Evolutionary conservation across 2,329 filamentous ascomycete species (phyloP).

Genomic region (Microdochium nivale): DNA sequence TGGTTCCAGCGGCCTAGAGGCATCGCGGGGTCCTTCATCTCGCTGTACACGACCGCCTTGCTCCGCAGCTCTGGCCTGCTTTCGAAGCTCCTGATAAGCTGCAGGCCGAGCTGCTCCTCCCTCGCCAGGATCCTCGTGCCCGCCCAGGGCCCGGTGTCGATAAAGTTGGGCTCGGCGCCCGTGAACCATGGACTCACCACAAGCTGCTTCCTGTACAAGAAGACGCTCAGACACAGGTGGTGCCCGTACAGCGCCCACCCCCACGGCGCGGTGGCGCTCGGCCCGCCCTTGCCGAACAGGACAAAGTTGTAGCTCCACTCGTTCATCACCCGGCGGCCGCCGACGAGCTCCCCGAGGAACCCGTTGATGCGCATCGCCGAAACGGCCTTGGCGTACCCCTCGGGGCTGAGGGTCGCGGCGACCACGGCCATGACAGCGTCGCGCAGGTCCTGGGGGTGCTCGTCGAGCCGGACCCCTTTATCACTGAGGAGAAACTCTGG

Average conservation of each 20-base stretch:
- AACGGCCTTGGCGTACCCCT: constrained; percentile 63
- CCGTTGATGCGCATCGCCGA: constrained; percentile 67
- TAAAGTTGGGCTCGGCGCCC: constrained; percentile 69
- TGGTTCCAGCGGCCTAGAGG: constrained; percentile 65
- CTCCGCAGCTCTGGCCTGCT: constrained; percentile 33
- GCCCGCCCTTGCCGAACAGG: constrained; percentile 50
- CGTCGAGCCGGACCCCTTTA: constrained; percentile 64
- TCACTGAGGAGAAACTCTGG: constrained; percentile 63
- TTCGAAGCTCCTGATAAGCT: constrained; percentile 58
- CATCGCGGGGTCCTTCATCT: constrained; percentile 58
- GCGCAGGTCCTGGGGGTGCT: constrained; percentile 32
- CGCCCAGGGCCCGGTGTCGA: constrained; percentile 53
- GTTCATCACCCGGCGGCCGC: constrained; percentile 57
- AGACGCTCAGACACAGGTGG: constrained; percentile 65
- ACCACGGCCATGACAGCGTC: constrained; percentile 47
- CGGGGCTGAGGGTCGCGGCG: constrained; percentile 50
- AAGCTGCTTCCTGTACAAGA: constrained; percentile 57
- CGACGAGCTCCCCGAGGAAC: constrained; percentile 62
- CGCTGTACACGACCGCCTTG: constrained; percentile 46
- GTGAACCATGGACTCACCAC: constrained; percentile 69
- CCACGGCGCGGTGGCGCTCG: constrained; percentile 52
- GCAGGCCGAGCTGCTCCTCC: constrained; percentile 57
- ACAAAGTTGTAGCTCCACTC: constrained; percentile 70
- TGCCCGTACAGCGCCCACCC: constrained; percentile 72
- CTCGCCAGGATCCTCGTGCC: constrained; percentile 58